Conservation (phyloP, 352 stramenopile species). For the Globisporangium heterothallicum region DNA sequence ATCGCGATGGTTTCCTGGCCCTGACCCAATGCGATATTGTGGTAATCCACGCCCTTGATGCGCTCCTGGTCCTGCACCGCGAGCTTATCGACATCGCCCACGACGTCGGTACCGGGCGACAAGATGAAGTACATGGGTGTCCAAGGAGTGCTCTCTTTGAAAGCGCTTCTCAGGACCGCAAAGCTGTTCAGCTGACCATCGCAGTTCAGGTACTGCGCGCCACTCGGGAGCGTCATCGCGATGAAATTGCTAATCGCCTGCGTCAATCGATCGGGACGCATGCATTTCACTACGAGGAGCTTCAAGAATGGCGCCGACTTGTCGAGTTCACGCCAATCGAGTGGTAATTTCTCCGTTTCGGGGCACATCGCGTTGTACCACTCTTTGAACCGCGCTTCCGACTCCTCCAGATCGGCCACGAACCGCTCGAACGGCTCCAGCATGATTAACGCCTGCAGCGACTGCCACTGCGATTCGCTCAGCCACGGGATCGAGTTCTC, state of each 20-base stretch:
- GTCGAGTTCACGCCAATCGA: slow-evolving; percentile 91
- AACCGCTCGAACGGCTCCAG: slow-evolving; percentile 86
- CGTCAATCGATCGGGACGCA: slow-evolving; percentile 92
- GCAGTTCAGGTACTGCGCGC: slow-evolving; percentile 76
- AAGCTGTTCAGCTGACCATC: slow-evolving; percentile 92
- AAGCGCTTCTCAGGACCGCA: slow-evolving; percentile 91
- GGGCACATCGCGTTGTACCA: slow-evolving; percentile 88
- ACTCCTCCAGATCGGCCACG: slow-evolving; percentile 84
- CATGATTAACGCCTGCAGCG: slow-evolving; percentile 64
- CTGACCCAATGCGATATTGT: slow-evolving; percentile 94
- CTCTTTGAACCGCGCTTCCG: slow-evolving; percentile 86
- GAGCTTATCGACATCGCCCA: slow-evolving; percentile 93
- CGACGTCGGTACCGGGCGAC: slow-evolving; percentile 94
- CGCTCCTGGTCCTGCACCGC: slow-evolving; percentile 89
- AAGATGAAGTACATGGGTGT: slow-evolving; percentile 98
- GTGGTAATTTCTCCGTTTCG: slow-evolving; percentile 86
- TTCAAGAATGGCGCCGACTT: slow-evolving; percentile 88
- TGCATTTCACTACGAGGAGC: slow-evolving; percentile 91
- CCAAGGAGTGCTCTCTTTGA: slow-evolving; percentile 90
- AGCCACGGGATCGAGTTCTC: slow-evolving; percentile 86
- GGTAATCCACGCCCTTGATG: slow-evolving; percentile 93
- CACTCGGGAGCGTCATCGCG: slow-evolving; percentile 58
- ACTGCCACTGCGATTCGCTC: slow-evolving; percentile 80
- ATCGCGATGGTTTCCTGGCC: slow-evolving; percentile 92
- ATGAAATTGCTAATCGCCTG: slow-evolving; percentile 95